Conservation (phyloP, 352 stramenopile species). For the Pythium biforme region DNA sequence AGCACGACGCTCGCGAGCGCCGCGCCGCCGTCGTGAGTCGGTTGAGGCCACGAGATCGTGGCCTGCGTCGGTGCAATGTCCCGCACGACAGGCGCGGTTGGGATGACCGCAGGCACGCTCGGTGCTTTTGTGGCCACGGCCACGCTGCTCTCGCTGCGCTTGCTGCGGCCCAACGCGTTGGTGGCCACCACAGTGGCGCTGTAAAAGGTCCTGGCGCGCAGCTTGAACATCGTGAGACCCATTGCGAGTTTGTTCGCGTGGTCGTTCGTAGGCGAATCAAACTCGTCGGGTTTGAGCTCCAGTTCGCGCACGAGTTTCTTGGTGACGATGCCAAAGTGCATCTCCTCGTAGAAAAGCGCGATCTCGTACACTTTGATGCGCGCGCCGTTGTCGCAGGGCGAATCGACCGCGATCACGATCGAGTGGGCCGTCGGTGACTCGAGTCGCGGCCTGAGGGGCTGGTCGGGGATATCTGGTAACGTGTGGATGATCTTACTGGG, state of each 20-base stretch:
- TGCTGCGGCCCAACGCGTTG: conserved; percentile 49
- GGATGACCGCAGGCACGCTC: conserved; percentile 38
- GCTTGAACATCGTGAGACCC: conserved; percentile 29
- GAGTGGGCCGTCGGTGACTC: conserved; percentile 37
- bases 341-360: conserved; percentile 48
- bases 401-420: conserved; percentile 34
- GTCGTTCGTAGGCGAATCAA: conserved; percentile 10
- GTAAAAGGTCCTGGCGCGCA: conserved; percentile 49
- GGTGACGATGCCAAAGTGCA: conserved; percentile 54
- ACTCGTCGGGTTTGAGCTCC: conserved; percentile 24
- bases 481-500: conserved; percentile 36
- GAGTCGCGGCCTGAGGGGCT: conserved; percentile 28
- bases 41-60: conserved; percentile 37
- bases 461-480: conserved; percentile 51
- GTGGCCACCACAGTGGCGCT: conserved; percentile 39
- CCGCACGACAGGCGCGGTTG: conserved; percentile 25
- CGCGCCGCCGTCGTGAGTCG: conserved; percentile 53
- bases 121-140: conserved; percentile 41
- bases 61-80: conserved; percentile 49
- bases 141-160: conserved; percentile 35
- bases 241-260: background rate
- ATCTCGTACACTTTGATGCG: conserved; percentile 48
- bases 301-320: conserved; percentile 44
- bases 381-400: conserved; percentile 53
- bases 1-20: conserved; percentile 45